phyloP scores from a whole-genome alignment of 805 yeast genomes.

The Candida rishiriensis region DNA sequence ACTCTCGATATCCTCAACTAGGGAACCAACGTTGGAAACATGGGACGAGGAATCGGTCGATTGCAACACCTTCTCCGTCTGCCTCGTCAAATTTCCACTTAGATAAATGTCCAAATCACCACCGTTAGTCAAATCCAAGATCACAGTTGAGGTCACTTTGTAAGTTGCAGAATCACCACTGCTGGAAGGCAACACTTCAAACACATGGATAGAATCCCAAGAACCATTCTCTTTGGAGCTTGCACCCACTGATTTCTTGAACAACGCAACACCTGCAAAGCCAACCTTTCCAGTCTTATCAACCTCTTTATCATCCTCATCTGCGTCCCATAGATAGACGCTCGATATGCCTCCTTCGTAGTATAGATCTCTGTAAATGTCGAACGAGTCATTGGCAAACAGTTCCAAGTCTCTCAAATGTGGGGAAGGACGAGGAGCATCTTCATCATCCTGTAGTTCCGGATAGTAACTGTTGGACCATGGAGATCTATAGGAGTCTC shows the following conservation, averaged over 20 bases:
- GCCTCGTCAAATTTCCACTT: conserved; percentile 85
- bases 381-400: conserved; percentile 85
- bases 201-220: conserved; percentile 95
- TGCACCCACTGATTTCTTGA: conserved; percentile 54
- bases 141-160: conserved; percentile 81
- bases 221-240: conserved; percentile 35
- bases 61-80: conserved; percentile 53
- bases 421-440: conserved; percentile 71
- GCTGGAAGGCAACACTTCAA: conserved; percentile 56
- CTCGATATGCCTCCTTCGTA: conserved; percentile 92
- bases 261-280: conserved; percentile 87
- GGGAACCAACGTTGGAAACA: conserved; percentile 76
- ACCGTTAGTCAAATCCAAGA: conserved; percentile 57
- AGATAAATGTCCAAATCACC: conserved; percentile 39
- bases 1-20: conserved; percentile 85
- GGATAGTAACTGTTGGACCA: conserved; percentile 78
- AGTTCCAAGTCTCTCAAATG: conserved; percentile 69
- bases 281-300: conserved; percentile 45
- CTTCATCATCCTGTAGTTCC: conserved; percentile 42
- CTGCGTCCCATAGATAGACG: conserved; percentile 85
- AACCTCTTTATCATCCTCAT: conserved; percentile 46
- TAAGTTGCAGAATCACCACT: conserved; percentile 43
- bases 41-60: conserved; percentile 58
- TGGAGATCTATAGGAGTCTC: conserved; percentile 89
- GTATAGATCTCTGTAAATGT: conserved; percentile 86